Evolutionary conservation across 176 grass and related monocot species (phyloP), one percentile per base, ranked within the genome.

Genomic region (Musa beccarii): DNA sequence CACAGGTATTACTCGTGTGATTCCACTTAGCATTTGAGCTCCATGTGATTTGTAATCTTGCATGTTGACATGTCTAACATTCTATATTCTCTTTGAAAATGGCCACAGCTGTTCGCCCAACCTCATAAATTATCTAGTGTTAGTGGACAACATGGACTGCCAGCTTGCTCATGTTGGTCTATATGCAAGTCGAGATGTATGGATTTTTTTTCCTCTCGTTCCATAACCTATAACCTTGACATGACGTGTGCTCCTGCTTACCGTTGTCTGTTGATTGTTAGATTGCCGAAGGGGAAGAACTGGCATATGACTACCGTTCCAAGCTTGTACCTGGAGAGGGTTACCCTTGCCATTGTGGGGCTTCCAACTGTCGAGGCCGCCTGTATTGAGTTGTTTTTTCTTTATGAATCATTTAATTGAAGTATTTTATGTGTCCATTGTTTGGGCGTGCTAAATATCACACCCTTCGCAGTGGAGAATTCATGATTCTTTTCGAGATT

Each of bases 91-190:
- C 65, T 86, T 61, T 69, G 73, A 56, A 49, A 66, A 85, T 85
- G 50, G 77, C 84, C 59, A 17, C 86, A 98, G 95, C 59, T 98
- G 95, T 86, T 93, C 83, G 13, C 95, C 95, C 68, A 98, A 98
- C 76, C 86, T 98, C 28, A 81, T 66, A 49, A 91, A 53, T 62
- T 84, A 81, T 56, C 82, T 93, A 75, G 79, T 99, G 71, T 85
- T 86, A 62, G 86, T 91, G 73, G 95, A 94, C 51, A 91, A 80
- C 78, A 93, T 89, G 84, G 86, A 94, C 81, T 87, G 80, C 80
- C 88, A 94, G 67, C 79, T 92, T 83, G 88, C 90, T 82, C 88
- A 91, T 81, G 51, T 99, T 61, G 90, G 88, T 70, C 85, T 99
- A 74, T 94, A 93, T 81, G 90, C 95, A 59, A 99, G 84, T 76